A percentile compares a stretch with the other conserved stretches of the same genome.
These are phyloP conservation scores for Phytophthora fragariae DNA, from an alignment of 352 stramenopile genomes.

Conservation along the genomic window DNA sequence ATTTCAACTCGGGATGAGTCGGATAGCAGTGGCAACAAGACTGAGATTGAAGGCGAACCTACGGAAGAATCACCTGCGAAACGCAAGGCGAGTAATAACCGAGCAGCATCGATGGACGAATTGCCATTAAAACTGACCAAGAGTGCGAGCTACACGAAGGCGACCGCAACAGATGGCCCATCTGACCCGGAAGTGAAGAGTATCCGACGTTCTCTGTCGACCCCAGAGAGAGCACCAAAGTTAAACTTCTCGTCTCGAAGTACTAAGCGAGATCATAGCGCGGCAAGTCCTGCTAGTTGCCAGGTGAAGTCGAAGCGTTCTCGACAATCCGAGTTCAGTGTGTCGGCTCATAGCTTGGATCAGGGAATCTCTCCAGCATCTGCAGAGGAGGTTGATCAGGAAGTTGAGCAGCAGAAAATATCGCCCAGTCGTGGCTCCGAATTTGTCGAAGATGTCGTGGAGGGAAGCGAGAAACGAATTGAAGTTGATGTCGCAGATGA, in stretches of 20 bases:
- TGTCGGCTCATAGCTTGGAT: constrained; percentile 3
- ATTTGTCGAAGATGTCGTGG: neutral
- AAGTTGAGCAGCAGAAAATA: constrained; percentile 1
- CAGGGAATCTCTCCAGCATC: neutral
- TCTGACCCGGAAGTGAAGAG: neutral
- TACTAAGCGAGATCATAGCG: constrained; percentile 26
- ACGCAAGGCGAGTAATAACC: constrained; percentile 5
- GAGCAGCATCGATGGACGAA: neutral
- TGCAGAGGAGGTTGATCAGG: neutral
- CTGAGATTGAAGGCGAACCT: constrained; percentile 68
- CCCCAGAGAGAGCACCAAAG: constrained; percentile 26
- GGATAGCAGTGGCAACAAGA: constrained; percentile 68
- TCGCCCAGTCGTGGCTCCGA: neutral
- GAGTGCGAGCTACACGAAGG: constrained; percentile 28
- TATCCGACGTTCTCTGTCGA: constrained; percentile 37
- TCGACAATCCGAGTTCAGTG: constrained; percentile 14
- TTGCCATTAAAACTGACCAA: constrained; percentile 18
- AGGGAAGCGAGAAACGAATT: neutral
- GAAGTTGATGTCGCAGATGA: neutral
- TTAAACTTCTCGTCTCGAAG: neutral
- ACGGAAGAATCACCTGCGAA: constrained; percentile 37
- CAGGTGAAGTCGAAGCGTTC: constrained; percentile 31
- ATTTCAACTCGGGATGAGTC: constrained; percentile 38
- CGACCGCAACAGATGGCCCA: neutral
- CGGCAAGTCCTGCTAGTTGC: neutral